Evolutionary conservation across 441 rosid genomes (phyloP).

Genomic region (Codiaeum variegatum): DNA sequence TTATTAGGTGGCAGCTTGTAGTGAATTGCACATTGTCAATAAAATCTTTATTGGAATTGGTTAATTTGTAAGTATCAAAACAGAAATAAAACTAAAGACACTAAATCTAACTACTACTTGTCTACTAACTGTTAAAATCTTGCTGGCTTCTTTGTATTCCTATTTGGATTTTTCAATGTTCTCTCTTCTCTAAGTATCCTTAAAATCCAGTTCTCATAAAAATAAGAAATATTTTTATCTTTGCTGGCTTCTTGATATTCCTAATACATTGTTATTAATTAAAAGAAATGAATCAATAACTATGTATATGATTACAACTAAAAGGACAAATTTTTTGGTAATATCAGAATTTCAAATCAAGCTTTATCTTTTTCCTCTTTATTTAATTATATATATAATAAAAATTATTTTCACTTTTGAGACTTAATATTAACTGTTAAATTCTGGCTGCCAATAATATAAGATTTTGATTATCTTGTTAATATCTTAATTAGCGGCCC

Average conservation of each 20-base stretch:
- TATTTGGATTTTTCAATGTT: background rate
- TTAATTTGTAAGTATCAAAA: background rate
- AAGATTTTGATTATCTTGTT: background rate
- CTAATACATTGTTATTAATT: background rate
- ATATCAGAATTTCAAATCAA: background rate
- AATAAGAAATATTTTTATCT: background rate
- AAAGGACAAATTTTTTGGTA: background rate
- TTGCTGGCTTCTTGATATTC: conserved; percentile 4
- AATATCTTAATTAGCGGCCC: background rate
- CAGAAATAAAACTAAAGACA: background rate
- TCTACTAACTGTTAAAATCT: background rate
- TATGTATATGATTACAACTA: background rate
- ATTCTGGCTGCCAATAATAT: background rate
- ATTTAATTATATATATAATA: background rate
- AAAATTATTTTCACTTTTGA: background rate
- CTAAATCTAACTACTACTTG: background rate
- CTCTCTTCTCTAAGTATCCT: background rate
- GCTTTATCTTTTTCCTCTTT: background rate
- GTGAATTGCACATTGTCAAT: background rate
- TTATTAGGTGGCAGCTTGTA: background rate
- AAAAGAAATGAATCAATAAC: background rate
- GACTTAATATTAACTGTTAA: background rate
- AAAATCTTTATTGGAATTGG: background rate
- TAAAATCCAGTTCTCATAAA: background rate
- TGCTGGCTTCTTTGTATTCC: conserved; percentile 1